Base-by-base conservation (phyloP, 768 basidiomycete genomes). In the Nidularia pulvinata region DNA sequence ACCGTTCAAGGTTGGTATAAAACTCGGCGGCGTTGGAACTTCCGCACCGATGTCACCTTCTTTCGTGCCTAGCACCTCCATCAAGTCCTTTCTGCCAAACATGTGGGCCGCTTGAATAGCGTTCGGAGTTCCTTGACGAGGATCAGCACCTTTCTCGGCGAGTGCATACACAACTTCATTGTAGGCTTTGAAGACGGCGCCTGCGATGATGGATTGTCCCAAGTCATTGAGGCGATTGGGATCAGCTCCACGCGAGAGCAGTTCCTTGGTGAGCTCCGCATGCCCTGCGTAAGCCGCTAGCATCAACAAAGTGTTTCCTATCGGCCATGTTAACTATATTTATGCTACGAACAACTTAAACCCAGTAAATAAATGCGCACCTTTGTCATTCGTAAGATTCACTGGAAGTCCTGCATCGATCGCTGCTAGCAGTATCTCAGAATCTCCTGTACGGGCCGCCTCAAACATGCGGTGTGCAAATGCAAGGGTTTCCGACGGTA, bases 261-360 rank as follows among this genome's bases (percentile, higher is more conserved):
- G 76, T 11, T 75, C 76, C 46, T 71, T 70, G 1, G 81, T 71
- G 16, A 88, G 79, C 1, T 75, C 69, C 0, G 70, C 65, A 59
- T 91, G 86, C 1, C 89, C 89, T 19, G 82, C 76, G 62, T 92
- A 92, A 2, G 89, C 81, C 3, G 86, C 84, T 49, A 91, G 80
- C 88, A 92, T 92, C 50, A 92, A 71, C 5, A 93, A 72, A 4
- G 88, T 89, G 64, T 92, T 91, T 19, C 91, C 90, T 86, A 61
- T 30, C 35, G 39, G 34, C 19, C 19, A 19, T 19, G 19, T 19
- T 19, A 19, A 19, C 19, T 19, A 19, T 19, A 19, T 19, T 19
- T 19, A 19, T 19, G 19, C 19, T 19, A 19, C 19, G 19, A 19
- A 19, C 19, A 19, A 19, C 19, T 19, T 19, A 19, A 19, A 19